Evolutionary conservation across 768 basidiomycete genomes (phyloP).

Genomic region (Kwoniella newhampshirensis): DNA sequence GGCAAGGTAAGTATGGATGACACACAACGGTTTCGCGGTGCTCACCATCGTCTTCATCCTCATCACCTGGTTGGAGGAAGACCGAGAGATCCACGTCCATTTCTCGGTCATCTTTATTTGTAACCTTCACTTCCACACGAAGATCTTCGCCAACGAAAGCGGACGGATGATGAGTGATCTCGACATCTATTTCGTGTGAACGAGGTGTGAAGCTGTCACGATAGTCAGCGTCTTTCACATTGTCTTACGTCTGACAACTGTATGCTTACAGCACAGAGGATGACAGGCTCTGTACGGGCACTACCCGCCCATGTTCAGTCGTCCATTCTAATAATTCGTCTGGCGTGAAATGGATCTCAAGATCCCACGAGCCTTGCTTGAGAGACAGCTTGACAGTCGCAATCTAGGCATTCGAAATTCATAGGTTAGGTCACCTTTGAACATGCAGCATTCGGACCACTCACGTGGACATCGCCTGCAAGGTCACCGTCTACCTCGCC

Average conservation of each 20-base stretch:
- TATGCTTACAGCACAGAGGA: slow-evolving; percentile 27
- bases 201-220: slow-evolving; percentile 56
- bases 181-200: slow-evolving; percentile 62
- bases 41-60: slow-evolving; percentile 32
- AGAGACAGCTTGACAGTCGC: slow-evolving; percentile 44
- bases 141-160: slow-evolving; percentile 81
- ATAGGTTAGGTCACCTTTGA: neutral
- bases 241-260: neutral
- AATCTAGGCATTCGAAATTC: too few relatives aligned
- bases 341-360: slow-evolving; percentile 64
- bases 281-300: slow-evolving; percentile 14
- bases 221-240: neutral
- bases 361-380: slow-evolving; percentile 65
- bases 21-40: too few relatives aligned
- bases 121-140: slow-evolving; percentile 68
- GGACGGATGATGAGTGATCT: slow-evolving; percentile 63
- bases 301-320: slow-evolving; percentile 9
- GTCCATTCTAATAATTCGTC: slow-evolving; percentile 17
- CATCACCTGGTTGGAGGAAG: slow-evolving; percentile 59
- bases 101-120: slow-evolving; percentile 68
- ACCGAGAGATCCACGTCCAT: slow-evolving; percentile 71
- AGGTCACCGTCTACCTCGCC: slow-evolving; percentile 62
- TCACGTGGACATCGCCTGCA: slow-evolving; percentile 62
- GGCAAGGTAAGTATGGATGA: too few relatives aligned
- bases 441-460: slow-evolving; percentile 28